Evolutionary conservation across 306 rosid species (phyloP), one percentile per base, ranked within the genome.

Genomic region (Senna tora): DNA sequence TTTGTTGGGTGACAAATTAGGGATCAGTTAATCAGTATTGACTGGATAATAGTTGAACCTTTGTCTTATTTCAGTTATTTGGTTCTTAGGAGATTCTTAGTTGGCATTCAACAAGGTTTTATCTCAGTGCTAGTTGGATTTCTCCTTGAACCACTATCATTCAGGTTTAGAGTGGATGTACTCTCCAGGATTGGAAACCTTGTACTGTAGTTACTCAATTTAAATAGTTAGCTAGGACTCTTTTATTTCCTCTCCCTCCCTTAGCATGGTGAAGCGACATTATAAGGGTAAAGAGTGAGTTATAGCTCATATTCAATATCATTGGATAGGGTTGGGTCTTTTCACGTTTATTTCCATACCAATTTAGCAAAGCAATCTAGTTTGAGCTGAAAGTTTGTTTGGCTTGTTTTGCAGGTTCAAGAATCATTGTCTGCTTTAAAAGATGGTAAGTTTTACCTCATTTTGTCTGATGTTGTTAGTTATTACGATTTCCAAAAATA

Each of bases 381-480:
- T 65, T 58, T 51, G 33, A 13, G 60, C 80, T 78, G 67, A 74
- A 49, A 45, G 9, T 45, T n/a, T 28, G 28, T 36, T 67, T 80
- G 21, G 59, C 57, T 53, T 58, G 45, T 68, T 69, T 41, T 82
- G 75, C 93, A 92, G 97, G 88, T 77, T 65, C 83, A 64, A 75
- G 91, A 87, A 34, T 83, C 85, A 7, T 61, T 81, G 9, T 82
- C 96, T 72, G 81, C 87, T 62, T 71, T 92, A 28, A 89, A 87
- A 76, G 97, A 92, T 25, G 96, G 97, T 89, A 79, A 51, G 86
- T 71, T 62, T 38, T 72, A 53, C 56, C 65, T 63, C 69, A 13
- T 3, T 57, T 69, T 62, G 14, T 45, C 46, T 47, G 39, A 41
- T 80, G 30, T 62, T 47, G 47, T 62, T 52, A 41, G 19, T 66